Conservation (phyloP, 2,329 filamentous ascomycete genomes). For the Xylariaceae sp. region DNA sequence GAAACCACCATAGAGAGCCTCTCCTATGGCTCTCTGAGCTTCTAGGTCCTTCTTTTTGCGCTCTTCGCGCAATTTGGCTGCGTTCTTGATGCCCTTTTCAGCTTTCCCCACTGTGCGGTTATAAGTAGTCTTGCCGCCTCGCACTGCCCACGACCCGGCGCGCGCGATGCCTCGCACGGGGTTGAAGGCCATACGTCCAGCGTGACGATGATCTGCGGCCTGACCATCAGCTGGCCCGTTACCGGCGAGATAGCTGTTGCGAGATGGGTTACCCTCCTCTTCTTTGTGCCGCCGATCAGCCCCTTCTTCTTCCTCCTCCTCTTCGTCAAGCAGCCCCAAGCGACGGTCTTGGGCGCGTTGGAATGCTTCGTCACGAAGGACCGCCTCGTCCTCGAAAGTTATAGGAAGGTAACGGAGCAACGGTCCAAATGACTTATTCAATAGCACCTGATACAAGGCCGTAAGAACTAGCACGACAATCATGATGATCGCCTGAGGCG, state of each 20-base stretch:
- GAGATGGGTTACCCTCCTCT: too few species aligned
- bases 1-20: slow-evolving; percentile 79
- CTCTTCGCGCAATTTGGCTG: slow-evolving; percentile 42
- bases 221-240: too few species aligned
- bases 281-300: too few species aligned
- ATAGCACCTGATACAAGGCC: slow-evolving; percentile 67
- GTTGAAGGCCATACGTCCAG: slow-evolving; percentile 31
- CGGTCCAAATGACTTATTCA: slow-evolving; percentile 80
- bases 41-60: slow-evolving; percentile 60
- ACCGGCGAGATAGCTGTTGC: too few species aligned
- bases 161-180: slow-evolving; percentile 43
- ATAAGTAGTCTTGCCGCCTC: slow-evolving; percentile 44
- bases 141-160: slow-evolving; percentile 44
- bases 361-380: slow-evolving; percentile 85
- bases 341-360: slow-evolving; percentile 69
- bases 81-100: slow-evolving; percentile 36
- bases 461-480: slow-evolving; percentile 69
- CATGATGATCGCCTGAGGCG: slow-evolving; percentile 79
- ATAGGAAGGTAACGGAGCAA: slow-evolving; percentile 87
- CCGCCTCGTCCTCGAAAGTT: slow-evolving; percentile 91
- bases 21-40: slow-evolving; percentile 66
- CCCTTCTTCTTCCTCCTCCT: slow-evolving; percentile 42
- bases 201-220: too few species aligned
- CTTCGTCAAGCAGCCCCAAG: slow-evolving; percentile 54
- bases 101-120: slow-evolving; percentile 40